Evolutionary conservation across 306 rosid genomes (phyloP), one percentile per base, ranked within the genome.

Genomic region (Rubus idaeus): DNA sequence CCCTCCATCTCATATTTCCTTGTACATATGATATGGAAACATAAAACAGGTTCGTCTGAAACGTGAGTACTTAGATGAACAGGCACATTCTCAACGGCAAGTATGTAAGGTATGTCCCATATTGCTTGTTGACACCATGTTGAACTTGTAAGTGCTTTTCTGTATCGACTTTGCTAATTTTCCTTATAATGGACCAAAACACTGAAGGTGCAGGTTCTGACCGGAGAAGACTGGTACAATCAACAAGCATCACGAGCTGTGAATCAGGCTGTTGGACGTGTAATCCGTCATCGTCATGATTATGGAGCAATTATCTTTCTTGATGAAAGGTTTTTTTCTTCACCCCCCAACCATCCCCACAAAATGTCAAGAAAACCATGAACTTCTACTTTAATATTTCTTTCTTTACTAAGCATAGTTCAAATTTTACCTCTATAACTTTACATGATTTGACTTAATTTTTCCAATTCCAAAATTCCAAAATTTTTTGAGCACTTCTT

Each of bases 181-280:
- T 46, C 66, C 20, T n/a, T 40, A 35, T 67, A 73, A 44, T 79
- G 16, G 71, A 2, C 66, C 18, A 35, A 79, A 57, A 71, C 50
- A 39, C 71, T 75, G 58, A 67, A 65, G 73, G 57, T 79, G 68
- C 75, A 88, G 87, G 83, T 63, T 90, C 81, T 94, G 70, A 90
- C 88, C 5, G 97, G 98, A 83, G 97, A 90, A 58, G 97, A 90
- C 60, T 94, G 98, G 98, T 94, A 94, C 81, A 91, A 84, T 78
- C 98, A 94, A 73, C 98, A 91, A 87, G 98, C 98, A 78, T 86
- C 89, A 60, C 88, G 96, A 80, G 98, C 98, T 58, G 97, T 94
- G 83, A 94, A 94, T 82, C 98, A 94, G 82, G 97, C 98, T 64
- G 89, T 94, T 81, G 98, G 98, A 63, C 98, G 98, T 83, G 97